These are phyloP conservation scores for Aspergillus sp. DNA, from an alignment of 2,329 filamentous ascomycete species.

Conservation along the genomic window DNA sequence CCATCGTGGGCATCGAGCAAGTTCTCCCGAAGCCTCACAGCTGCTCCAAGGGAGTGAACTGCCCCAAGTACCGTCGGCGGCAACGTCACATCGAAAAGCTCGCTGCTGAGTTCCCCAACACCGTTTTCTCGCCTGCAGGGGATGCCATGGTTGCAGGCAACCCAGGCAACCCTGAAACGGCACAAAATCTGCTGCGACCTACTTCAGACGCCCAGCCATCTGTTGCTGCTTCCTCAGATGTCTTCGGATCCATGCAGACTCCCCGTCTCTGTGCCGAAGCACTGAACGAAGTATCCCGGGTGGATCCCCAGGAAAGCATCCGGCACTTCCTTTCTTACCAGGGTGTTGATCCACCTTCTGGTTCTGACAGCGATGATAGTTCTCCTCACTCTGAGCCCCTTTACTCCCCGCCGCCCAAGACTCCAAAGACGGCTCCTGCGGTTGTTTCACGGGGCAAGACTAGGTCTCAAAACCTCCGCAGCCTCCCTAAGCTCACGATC, in stretches of 20 bases:
- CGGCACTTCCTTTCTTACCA: conserved; percentile 86
- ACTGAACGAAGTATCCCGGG: conserved; percentile 66
- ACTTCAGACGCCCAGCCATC: conserved; percentile 75
- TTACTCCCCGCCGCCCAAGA: not conserved
- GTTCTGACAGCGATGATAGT: conserved; percentile 2
- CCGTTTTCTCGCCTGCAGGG: conserved; percentile 48
- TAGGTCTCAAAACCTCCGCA: conserved; percentile 49
- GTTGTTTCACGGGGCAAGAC: conserved; percentile 38
- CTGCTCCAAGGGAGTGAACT: conserved; percentile 84
- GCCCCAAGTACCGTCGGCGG: conserved; percentile 75
- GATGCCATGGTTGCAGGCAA: conserved; percentile 65
- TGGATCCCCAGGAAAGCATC: conserved; percentile 87
- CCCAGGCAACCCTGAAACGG: conserved; percentile 71
- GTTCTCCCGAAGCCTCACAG: conserved; percentile 83
- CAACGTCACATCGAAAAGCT: conserved; percentile 74
- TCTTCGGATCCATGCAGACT: conserved; percentile 70
- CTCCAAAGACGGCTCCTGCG: conserved; percentile 48
- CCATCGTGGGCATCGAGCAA: conserved; percentile 90
- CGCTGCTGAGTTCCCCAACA: conserved; percentile 70
- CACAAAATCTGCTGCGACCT: conserved; percentile 58
- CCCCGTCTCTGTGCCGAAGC: conserved; percentile 66
- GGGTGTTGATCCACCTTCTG: conserved; percentile 41
- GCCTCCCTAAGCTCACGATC: conserved; percentile 56
- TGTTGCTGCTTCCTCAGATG: conserved; percentile 84
- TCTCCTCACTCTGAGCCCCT: too few species aligned